Conservation (phyloP, 352 stramenopile genomes). For the Phytophthora vignae region DNA sequence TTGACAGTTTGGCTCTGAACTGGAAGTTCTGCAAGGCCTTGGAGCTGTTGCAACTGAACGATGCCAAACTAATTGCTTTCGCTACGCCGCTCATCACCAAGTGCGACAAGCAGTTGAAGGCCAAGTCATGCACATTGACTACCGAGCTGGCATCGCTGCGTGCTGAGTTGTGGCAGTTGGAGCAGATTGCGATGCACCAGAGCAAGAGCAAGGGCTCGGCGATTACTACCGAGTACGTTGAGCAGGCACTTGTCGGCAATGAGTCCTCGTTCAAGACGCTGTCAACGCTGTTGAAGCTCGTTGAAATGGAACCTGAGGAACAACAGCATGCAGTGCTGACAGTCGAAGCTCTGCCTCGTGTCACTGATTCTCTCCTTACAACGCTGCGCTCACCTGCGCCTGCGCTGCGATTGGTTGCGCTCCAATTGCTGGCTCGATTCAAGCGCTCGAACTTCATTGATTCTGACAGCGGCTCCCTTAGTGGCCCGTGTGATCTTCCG, state of each 20-base stretch:
- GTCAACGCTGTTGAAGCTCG: constrained; percentile 62
- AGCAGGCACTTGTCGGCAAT: constrained; percentile 48
- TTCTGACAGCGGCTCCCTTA: constrained; percentile 47
- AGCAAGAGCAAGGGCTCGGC: constrained; percentile 14
- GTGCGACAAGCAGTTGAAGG: constrained; percentile 38
- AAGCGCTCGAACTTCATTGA: constrained; percentile 66
- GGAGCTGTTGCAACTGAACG: constrained; percentile 53
- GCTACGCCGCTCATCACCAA: constrained; percentile 48
- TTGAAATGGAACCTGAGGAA: constrained; percentile 66
- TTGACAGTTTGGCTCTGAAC: constrained; percentile 48
- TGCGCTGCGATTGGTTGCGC: constrained; percentile 67
- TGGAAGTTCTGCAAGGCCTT: constrained; percentile 80
- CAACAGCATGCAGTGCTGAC: constrained; percentile 59
- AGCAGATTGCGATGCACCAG: constrained; percentile 60
- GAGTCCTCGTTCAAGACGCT: constrained; percentile 67
- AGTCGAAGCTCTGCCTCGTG: constrained; percentile 36
- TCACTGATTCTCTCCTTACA: constrained; percentile 50
- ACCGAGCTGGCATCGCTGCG: constrained; percentile 44
- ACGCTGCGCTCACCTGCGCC: constrained; percentile 79
- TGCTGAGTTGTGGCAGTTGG: constrained; percentile 76
- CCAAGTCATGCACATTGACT: not conserved
- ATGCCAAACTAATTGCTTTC: constrained; percentile 53
- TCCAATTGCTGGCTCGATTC: constrained; percentile 71
- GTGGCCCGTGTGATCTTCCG: constrained; percentile 71
- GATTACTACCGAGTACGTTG: constrained; percentile 41